Conservation (phyloP, 805 yeast genomes). For the Zygotorulaspora chibaensis region DNA sequence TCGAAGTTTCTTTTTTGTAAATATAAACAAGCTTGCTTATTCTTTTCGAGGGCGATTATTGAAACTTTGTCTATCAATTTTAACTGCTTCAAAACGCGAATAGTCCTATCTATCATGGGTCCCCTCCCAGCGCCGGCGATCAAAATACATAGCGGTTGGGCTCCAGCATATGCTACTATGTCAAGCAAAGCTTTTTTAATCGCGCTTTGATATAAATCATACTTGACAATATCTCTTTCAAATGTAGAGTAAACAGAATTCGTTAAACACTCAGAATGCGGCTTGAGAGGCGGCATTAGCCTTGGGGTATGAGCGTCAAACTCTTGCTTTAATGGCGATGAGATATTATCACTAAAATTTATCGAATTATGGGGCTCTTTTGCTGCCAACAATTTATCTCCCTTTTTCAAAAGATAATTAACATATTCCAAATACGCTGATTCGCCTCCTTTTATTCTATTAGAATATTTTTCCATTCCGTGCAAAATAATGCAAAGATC, state of each 20-base stretch:
- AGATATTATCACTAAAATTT: neutral
- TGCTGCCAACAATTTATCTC: slow-evolving; percentile 21
- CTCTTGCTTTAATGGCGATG: neutral
- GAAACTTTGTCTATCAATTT: slow-evolving; percentile 21
- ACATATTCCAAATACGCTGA: slow-evolving; percentile 41
- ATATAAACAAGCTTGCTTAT: slow-evolving; percentile 52
- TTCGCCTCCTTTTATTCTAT: slow-evolving; percentile 35
- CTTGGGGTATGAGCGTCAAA: slow-evolving; percentile 17
- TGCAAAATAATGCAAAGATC: slow-evolving; percentile 45
- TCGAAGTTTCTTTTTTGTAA: slow-evolving; percentile 46
- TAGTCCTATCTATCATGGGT: slow-evolving; percentile 58
- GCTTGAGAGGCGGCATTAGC: slow-evolving; percentile 62
- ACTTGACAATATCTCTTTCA: slow-evolving; percentile 67
- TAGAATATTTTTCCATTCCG: slow-evolving; percentile 45
- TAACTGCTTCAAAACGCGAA: slow-evolving; percentile 39
- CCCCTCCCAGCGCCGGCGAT: slow-evolving; percentile 90
- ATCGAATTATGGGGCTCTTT: neutral
- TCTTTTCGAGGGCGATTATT: slow-evolving; percentile 70
- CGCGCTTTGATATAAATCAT: slow-evolving; percentile 63
- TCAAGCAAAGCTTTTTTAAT: slow-evolving; percentile 49
- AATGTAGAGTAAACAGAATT: slow-evolving; percentile 61
- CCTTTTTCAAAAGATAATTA: slow-evolving; percentile 39
- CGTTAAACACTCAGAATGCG: slow-evolving; percentile 54
- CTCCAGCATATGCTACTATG: slow-evolving; percentile 21
- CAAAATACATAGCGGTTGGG: slow-evolving; percentile 39